Percentiles rank a stretch among this genome's conserved stretches.
Evolutionary conservation across 2,329 filamentous ascomycete species (phyloP).

Genomic region (Paramyrothecium roridum): DNA sequence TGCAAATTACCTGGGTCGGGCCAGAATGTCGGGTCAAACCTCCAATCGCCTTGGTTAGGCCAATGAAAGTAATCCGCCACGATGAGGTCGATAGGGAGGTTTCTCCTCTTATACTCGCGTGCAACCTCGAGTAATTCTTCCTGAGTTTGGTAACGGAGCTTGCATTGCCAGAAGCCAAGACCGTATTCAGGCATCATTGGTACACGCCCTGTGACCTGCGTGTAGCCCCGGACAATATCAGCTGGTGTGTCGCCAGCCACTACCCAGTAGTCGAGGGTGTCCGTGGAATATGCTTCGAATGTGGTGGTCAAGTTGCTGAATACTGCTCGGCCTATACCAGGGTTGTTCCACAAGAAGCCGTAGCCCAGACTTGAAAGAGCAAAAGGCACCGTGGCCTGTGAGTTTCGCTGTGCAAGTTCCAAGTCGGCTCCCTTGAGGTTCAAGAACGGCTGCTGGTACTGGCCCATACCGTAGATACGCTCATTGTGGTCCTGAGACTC

Average conservation of each 20-base stretch:
- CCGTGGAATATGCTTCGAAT: conserved; percentile 60
- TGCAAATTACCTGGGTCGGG: conserved; percentile 47
- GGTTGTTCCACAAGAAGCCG: conserved; percentile 66
- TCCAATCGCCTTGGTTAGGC: conserved; percentile 63
- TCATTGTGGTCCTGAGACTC: conserved; percentile 54
- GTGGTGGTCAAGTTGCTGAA: conserved; percentile 59
- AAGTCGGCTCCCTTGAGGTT: conserved; percentile 61
- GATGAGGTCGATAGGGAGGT: conserved; percentile 59
- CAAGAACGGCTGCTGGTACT: conserved; percentile 62
- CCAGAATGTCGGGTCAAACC: conserved; percentile 60
- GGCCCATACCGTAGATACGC: conserved; percentile 65
- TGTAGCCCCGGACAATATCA: conserved; percentile 53
- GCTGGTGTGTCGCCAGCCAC: conserved; percentile 53
- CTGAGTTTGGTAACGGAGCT: conserved; percentile 61
- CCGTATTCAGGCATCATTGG: conserved; percentile 67
- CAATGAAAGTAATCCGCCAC: conserved; percentile 66
- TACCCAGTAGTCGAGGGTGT: conserved; percentile 61
- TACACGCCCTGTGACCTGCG: conserved; percentile 49
- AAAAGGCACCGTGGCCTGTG: conserved; percentile 63
- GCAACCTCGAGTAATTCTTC: conserved; percentile 57
- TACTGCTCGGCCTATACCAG: conserved; percentile 56
- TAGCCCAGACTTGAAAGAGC: conserved; percentile 58
- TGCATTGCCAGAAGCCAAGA: conserved; percentile 65
- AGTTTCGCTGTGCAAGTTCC: conserved; percentile 64
- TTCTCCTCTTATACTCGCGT: conserved; percentile 50